phyloP scores from a whole-genome alignment of 2,329 filamentous ascomycete species.

The Stagonosporopsis chrysanthemi region DNA sequence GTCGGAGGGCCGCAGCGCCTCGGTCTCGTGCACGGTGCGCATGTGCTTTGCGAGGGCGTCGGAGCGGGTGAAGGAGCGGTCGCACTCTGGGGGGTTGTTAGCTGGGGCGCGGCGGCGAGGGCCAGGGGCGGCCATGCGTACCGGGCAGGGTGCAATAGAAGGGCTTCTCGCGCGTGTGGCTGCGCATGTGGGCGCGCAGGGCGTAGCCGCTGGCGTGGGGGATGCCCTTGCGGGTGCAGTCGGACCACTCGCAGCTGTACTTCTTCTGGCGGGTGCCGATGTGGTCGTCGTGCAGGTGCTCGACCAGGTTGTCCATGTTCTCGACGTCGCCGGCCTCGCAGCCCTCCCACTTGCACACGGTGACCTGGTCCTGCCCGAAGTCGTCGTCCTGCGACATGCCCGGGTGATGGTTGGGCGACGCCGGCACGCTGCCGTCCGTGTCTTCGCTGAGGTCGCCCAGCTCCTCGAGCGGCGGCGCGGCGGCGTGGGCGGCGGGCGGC shows the following conservation, averaged over 20 bases:
- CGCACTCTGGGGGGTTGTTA: constrained; percentile 73
- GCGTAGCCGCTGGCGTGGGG: constrained; percentile 96
- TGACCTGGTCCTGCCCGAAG: constrained; percentile 55
- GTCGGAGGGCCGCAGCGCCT: constrained; percentile 80
- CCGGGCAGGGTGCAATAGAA: constrained; percentile 96
- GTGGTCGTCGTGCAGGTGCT: constrained; percentile 80
- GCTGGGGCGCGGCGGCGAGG: neutral
- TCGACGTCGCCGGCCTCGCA: constrained; percentile 57
- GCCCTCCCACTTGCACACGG: constrained; percentile 60
- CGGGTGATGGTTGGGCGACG: constrained; percentile 54
- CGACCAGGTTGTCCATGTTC: constrained; percentile 61
- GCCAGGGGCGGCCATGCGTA: constrained; percentile 52
- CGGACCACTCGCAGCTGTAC: constrained; percentile 97
- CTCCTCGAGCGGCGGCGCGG: constrained; percentile 32
- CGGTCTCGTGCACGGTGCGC: constrained; percentile 97
- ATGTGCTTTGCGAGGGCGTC: constrained; percentile 98
- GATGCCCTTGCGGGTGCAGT: constrained; percentile 86
- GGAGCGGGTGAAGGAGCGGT: constrained; percentile 93
- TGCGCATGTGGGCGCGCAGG: constrained; percentile 95
- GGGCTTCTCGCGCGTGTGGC: constrained; percentile 96
- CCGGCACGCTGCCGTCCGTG: constrained; percentile 79
- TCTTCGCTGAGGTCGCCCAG: constrained; percentile 83
- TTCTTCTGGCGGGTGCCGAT: constrained; percentile 94
- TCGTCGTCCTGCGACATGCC: constrained; percentile 53
- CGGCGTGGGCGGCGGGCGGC: constrained; percentile 29